phyloP scores from a whole-genome alignment of 257 asterid species.

The Nemophila menziesii region DNA sequence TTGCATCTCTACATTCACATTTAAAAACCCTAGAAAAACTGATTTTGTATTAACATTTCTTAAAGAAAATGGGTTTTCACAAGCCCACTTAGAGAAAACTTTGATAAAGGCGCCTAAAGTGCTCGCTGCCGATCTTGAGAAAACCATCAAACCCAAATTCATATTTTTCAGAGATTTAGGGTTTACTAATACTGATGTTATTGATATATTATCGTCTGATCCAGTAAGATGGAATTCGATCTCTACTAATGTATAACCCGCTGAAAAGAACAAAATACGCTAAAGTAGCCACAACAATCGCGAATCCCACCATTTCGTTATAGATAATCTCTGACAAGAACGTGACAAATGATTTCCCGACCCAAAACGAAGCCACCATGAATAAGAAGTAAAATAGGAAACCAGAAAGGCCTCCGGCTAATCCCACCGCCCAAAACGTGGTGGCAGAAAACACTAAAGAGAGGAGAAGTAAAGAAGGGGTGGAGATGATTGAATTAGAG shows the following conservation, averaged over 20 bases:
- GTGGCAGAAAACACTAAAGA: slow-evolving; percentile 16
- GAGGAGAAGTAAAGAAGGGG: slow-evolving; percentile 26
- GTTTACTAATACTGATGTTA: slow-evolving; percentile 15
- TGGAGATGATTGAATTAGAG: slow-evolving; percentile 25
- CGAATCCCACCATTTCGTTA: slow-evolving; percentile 30
- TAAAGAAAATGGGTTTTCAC: too few species aligned
- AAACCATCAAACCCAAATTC: slow-evolving; percentile 28
- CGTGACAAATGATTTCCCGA: slow-evolving; percentile 32
- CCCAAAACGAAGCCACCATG: slow-evolving; percentile 31
- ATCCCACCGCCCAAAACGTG: slow-evolving; percentile 32
- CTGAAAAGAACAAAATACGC: slow-evolving; percentile 32
- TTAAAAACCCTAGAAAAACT: too few species aligned
- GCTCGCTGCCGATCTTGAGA: slow-evolving; percentile 13
- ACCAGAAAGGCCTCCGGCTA: slow-evolving; percentile 29
- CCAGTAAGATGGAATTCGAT: slow-evolving; percentile 30
- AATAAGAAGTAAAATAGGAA: slow-evolving; percentile 25
- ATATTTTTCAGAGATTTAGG: slow-evolving; percentile 29
- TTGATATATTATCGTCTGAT: slow-evolving; percentile 14
- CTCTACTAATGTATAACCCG: slow-evolving; percentile 27
- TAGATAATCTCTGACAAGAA: slow-evolving; percentile 30
- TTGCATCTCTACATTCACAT: too few species aligned
- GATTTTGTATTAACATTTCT: too few species aligned
- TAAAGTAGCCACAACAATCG: slow-evolving; percentile 24
- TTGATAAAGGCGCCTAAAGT: slow-evolving; percentile 8
- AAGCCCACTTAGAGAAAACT: not conserved